Base-by-base conservation (phyloP, 306 rosid genomes). In the Inga laurina region DNA sequence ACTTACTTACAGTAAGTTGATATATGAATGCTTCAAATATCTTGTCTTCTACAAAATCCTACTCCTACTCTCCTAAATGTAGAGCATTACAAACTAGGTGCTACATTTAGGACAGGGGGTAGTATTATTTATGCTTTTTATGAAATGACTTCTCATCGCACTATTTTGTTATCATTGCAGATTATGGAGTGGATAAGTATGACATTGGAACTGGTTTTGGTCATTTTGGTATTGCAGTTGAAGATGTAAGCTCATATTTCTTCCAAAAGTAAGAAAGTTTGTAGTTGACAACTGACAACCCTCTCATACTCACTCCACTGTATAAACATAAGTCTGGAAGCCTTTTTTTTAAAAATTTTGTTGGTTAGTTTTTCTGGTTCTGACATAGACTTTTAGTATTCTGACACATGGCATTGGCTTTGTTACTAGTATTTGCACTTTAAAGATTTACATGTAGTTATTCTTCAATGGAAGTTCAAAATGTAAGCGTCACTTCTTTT, bases 151-250 rank as follows among this genome's bases (percentile, higher is more conserved):
- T 62, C 30, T 64, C 21, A 30, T 64, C 41, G 0, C 81, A 62
- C 35, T 83, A 64, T 78, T 87, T 73, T 21, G 39, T 27, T 37
- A 49, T 46, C 44, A 51, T 84, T 74, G 79, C 94, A 96, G 98
- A 92, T 91, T 94, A 96, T 84, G 97, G 97, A 72, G 92, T 88
- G 52, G 93, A 92, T 88, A 89, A 85, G 32, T 93, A 93, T 83
- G 94, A 96, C 85, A 92, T 93, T 74, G 99, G 97, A 80, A 52
- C 85, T 86, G 98, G 91, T 62, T 96, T 96, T 87, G 98, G 97
- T 74, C 98, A 96, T 88, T 92, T 93, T 84, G 74, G 98, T 41
- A 74, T 93, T 75, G 93, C 89, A 37, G 92, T 91, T 82, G 94
- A 96, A 84, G 97, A 96, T 91, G 99, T 96, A 89, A 90, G 99